Base-by-base conservation (phyloP, 1,139 yeast species). In the Yamadazyma atmosphaerica region DNA sequence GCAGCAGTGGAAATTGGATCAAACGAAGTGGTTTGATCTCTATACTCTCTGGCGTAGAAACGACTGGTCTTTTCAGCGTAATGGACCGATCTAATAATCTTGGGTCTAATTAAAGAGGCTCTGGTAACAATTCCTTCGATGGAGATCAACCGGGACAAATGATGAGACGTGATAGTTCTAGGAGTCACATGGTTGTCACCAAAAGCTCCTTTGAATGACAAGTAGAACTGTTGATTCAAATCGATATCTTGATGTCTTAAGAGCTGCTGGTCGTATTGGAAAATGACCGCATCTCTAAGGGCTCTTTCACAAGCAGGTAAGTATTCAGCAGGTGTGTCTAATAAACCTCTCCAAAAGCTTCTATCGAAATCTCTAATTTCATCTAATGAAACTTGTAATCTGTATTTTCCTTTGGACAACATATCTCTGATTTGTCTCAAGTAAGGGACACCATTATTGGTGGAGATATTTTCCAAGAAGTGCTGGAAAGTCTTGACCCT, bases 51-150 rank as follows among this genome's bases (percentile, higher is more conserved):
- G 41, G 95, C 86, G 54, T 88, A 90, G 58, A 90, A 90, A 46
- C 84, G 75, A 25, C 84, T 83, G 2, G 95, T 86, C 36, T 77
- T 77, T 43, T 89, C 96, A 42, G 95, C 90, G 60, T 86, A 92
- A 64, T 92, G 98, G 26, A 94, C 97, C 2, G 97, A 88, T 52
- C 96, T 77, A 34, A 89, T 78, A 40, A 92, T 79, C 58, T 92
- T 92, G 23, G 98, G 98, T 45, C 98, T 78, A 33, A 92, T 95
- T 44, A 92, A 71, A 1, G 98, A 89, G 30, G 96, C 92, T 46
- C 95, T 74, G 2, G 98, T 92, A 14, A 92, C 96, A 53, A 92
- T 92, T 41, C 99, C 99, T 64, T 92, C 98, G 26, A 94, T 73
- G 1, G 96, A 85, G 26, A 92, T 81, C 75, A 92, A 71, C 54